phyloP scores from a whole-genome alignment of 2,329 filamentous ascomycete genomes.

The Epichloe sp. region DNA sequence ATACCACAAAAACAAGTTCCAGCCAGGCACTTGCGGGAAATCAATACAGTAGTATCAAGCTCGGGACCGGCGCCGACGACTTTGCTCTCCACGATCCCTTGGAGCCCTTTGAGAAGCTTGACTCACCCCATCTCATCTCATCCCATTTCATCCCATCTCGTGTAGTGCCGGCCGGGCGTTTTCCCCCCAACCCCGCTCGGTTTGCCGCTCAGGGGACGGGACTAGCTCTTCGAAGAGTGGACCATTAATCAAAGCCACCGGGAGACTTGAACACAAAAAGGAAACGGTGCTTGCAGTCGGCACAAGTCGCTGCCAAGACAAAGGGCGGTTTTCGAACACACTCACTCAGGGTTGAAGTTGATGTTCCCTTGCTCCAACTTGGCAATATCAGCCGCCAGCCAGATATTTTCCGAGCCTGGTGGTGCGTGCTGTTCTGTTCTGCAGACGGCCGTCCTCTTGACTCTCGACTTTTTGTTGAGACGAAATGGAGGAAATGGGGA shows the following conservation, averaged over 20 bases:
- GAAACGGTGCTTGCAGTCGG: neutral
- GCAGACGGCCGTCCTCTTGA: neutral
- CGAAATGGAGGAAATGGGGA: no score
- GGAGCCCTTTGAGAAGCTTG: neutral
- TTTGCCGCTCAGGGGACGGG: neutral
- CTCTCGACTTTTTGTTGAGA: no score
- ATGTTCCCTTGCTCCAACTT: neutral
- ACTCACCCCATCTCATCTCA: no score
- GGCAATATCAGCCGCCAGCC: neutral
- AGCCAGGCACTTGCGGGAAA: neutral
- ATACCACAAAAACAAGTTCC: neutral
- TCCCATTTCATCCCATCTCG: no score
- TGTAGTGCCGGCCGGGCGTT: neutral
- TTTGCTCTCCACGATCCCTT: constrained; percentile 1
- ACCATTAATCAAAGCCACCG: constrained; percentile 6
- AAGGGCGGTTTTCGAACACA: neutral
- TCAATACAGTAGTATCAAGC: no score
- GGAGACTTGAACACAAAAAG: neutral
- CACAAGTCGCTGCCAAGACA: neutral
- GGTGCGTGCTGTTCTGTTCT: neutral
- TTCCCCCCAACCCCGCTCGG: neutral
- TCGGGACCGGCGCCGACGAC: neutral
- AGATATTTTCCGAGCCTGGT: neutral
- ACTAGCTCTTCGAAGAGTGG: neutral
- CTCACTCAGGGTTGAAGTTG: neutral